phyloP scores from a whole-genome alignment of 228 moss, liverwort and hornwort species.

The Sphagnum magellanicum region DNA sequence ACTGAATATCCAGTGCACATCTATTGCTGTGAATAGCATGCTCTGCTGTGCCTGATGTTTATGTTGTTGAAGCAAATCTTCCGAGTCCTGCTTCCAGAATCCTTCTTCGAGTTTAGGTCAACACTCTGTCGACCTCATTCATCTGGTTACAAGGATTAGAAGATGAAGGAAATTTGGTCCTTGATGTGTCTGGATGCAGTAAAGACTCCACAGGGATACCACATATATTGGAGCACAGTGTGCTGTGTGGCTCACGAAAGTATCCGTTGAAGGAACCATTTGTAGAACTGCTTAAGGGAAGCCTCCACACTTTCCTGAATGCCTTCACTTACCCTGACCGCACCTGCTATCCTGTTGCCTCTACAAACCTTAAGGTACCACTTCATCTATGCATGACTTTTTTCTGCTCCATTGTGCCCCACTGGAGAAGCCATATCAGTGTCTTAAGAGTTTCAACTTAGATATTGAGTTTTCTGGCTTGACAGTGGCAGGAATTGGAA shows the following conservation, averaged over 20 bases:
- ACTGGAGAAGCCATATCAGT: background rate
- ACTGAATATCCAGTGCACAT: background rate
- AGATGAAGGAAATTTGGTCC: too few relatives aligned
- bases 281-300: slow-evolving; percentile 94
- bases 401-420: background rate
- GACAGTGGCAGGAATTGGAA: too few relatives aligned
- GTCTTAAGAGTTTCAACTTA: too few relatives aligned
- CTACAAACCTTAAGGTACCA: slow-evolving; percentile 81
- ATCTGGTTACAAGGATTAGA: too few relatives aligned
- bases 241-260: slow-evolving; percentile 90
- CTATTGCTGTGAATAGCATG: background rate
- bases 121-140: too few relatives aligned
- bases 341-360: slow-evolving; percentile 96
- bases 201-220: slow-evolving; percentile 90
- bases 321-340: slow-evolving; percentile 97
- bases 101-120: too few relatives aligned
- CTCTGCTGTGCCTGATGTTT: background rate
- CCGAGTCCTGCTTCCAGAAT: too few relatives aligned
- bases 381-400: background rate
- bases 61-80: too few relatives aligned
- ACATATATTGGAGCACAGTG: slow-evolving; percentile 94
- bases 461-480: too few relatives aligned
- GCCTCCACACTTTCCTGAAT: slow-evolving; percentile 91
- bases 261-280: slow-evolving; percentile 97
- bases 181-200: slow-evolving; percentile 29